phyloP scores from a whole-genome alignment of 371 early-diverging fungal species.

The Vairimorpha apis region DNA sequence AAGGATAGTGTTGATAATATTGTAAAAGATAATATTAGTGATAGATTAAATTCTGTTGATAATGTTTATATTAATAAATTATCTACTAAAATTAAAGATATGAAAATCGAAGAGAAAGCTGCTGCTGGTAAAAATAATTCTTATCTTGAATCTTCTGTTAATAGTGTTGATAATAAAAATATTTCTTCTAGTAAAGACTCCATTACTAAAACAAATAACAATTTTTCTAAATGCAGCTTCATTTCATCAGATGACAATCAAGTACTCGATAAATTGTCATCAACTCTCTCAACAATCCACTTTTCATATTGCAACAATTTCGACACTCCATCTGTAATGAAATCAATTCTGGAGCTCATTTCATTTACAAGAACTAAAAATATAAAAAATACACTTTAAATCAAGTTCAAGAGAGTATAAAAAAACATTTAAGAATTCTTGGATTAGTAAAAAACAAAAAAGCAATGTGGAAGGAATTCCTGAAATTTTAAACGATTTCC shows the following conservation, averaged over 20 bases:
- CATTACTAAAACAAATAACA: conserved; percentile 55
- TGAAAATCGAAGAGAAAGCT: too few relatives aligned
- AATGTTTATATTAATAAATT: conserved; percentile 14
- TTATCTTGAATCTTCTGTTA: too few relatives aligned
- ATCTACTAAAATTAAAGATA: neutral
- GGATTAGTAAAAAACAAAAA: conserved; percentile 31
- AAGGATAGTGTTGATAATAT: conserved; percentile 68
- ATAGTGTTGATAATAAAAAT: too few relatives aligned
- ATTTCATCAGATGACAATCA: conserved; percentile 19
- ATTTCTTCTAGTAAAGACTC: too few relatives aligned
- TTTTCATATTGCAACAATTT: conserved; percentile 82
- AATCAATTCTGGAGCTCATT: conserved; percentile 72
- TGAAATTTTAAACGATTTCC: conserved; percentile 47
- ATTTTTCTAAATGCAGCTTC: neutral
- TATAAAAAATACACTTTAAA: conserved; percentile 14
- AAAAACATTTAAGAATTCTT: conserved; percentile 45
- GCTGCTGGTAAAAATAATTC: too few relatives aligned
- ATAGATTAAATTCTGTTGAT: neutral
- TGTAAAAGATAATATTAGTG: too few relatives aligned
- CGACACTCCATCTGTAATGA: conserved; percentile 76
- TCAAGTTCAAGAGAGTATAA: conserved; percentile 33
- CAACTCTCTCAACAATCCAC: conserved; percentile 65
- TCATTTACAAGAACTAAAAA: conserved; percentile 67
- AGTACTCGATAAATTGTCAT: conserved; percentile 11
- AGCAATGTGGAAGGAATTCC: conserved; percentile 23